Evolutionary conservation across 2,329 filamentous ascomycete genomes (phyloP).

Genomic region (Celoporthe dispersa): DNA sequence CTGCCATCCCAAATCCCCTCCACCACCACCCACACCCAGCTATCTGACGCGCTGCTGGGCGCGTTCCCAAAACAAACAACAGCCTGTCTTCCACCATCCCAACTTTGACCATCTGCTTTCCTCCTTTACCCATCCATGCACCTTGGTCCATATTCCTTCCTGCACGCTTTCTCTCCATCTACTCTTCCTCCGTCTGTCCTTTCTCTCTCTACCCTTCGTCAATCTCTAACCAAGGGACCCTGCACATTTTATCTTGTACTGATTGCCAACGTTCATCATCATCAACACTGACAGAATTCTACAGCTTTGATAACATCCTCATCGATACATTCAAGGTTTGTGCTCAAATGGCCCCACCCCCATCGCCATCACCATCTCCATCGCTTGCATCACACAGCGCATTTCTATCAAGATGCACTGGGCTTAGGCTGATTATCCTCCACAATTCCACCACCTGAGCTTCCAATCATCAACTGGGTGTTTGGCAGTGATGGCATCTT

Average conservation of each 20-base stretch:
- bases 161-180: neutral
- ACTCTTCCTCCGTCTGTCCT: neutral
- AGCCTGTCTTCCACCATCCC: neutral
- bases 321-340: conserved; percentile 29
- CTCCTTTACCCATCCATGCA: neutral
- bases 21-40: neutral
- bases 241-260: neutral
- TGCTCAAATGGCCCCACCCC: neutral
- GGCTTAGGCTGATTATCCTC: neutral
- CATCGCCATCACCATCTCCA: neutral
- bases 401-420: neutral
- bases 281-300: neutral
- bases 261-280: neutral
- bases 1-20: neutral
- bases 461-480: neutral
- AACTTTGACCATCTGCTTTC: neutral
- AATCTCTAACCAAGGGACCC: neutral
- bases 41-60: neutral
- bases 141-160: neutral
- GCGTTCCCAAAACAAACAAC: neutral
- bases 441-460: neutral
- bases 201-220: neutral
- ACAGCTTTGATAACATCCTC: conserved; percentile 28
- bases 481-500: neutral
- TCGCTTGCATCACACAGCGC: neutral